phyloP scores from a whole-genome alignment of 306 rosid genomes.

The Potentilla sterilis region DNA sequence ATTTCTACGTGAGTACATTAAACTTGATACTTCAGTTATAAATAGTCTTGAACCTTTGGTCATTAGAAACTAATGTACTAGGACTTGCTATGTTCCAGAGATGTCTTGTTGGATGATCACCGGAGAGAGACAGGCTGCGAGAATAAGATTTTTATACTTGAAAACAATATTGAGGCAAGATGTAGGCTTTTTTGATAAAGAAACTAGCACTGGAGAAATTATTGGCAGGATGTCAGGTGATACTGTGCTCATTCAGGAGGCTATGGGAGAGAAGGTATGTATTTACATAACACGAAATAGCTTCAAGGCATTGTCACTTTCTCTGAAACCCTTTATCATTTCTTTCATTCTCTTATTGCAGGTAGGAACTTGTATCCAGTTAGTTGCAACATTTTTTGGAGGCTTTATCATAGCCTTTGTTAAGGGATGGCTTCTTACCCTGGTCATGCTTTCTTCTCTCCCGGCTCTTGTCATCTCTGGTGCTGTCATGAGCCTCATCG shows the following conservation, averaged over 20 bases:
- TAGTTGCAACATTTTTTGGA: conserved; percentile 22
- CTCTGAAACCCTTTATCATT: neutral
- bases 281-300: neutral
- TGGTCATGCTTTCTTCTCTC: conserved; percentile 18
- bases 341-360: neutral
- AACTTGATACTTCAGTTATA: neutral
- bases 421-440: conserved; percentile 30
- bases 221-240: conserved; percentile 34
- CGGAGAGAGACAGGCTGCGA: conserved; percentile 32
- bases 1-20: neutral
- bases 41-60: neutral
- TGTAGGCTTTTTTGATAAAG: conserved; percentile 29
- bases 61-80: neutral
- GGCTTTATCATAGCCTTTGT: conserved; percentile 29
- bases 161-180: conserved; percentile 31
- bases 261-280: conserved; percentile 35
- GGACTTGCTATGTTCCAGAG: conserved; percentile 14
- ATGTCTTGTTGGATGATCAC: conserved; percentile 36
- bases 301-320: neutral
- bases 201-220: conserved; percentile 31
- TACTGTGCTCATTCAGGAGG: conserved; percentile 33
- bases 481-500: neutral
- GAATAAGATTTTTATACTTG: conserved; percentile 28
- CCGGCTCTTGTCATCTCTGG: conserved; percentile 23
- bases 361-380: conserved; percentile 34